These are phyloP conservation scores for Leptoxyphium fumago DNA, from an alignment of 2,329 filamentous ascomycete genomes.

Conservation along the genomic window DNA sequence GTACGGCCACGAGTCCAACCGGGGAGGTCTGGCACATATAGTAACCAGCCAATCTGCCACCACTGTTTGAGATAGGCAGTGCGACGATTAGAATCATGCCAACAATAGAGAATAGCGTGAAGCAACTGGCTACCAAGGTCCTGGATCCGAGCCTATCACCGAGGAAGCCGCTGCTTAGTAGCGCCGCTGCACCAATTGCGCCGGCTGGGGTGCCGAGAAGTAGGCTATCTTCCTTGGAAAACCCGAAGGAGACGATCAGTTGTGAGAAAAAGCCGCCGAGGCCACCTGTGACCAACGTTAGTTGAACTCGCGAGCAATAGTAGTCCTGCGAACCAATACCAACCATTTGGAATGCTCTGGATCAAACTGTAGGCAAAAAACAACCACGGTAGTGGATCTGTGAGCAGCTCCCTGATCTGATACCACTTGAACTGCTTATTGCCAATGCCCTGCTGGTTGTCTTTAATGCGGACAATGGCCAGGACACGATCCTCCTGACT, in stretches of 20 bases:
- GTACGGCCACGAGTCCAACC: slow-evolving; percentile 36
- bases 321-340: slow-evolving; percentile 1
- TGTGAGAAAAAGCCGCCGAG: slow-evolving; percentile 48
- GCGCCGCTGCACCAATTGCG: slow-evolving; percentile 36
- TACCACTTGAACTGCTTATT: slow-evolving; percentile 32
- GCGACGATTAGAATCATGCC: slow-evolving; percentile 38
- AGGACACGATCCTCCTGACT: slow-evolving; percentile 51
- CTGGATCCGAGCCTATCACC: slow-evolving; percentile 40
- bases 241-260: slow-evolving; percentile 49
- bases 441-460: slow-evolving; percentile 65
- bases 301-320: background rate
- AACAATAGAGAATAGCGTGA: slow-evolving; percentile 36
- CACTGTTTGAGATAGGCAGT: slow-evolving; percentile 25
- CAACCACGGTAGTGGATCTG: slow-evolving; percentile 45
- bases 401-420: slow-evolving; percentile 46
- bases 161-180: slow-evolving; percentile 34
- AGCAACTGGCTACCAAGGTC: slow-evolving; percentile 36
- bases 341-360: slow-evolving; percentile 42
- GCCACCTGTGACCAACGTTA: slow-evolving; percentile 22
- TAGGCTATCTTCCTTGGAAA: slow-evolving; percentile 45
- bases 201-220: slow-evolving; percentile 44
- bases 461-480: slow-evolving; percentile 54
- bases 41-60: slow-evolving; percentile 36
- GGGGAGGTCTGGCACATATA: slow-evolving; percentile 38
- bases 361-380: slow-evolving; percentile 43